Conservation (phyloP, 352 stramenopile species). For the Phytophthora sp. region DNA sequence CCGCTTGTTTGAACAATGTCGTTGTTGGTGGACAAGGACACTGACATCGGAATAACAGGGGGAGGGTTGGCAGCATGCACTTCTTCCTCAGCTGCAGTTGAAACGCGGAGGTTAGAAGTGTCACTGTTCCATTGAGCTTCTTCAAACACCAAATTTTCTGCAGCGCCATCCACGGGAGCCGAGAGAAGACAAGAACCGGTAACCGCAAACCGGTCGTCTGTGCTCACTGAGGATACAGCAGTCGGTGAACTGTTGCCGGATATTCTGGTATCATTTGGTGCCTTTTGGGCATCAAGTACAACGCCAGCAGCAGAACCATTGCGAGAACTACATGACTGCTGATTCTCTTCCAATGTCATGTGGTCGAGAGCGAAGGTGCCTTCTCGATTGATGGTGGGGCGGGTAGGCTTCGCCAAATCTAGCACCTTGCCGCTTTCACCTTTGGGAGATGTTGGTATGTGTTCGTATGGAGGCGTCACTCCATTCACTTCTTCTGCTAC, state of each 20-base stretch:
- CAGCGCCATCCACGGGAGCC: conserved; percentile 7
- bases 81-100: conserved; percentile 2
- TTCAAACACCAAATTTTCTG: conserved; percentile 23
- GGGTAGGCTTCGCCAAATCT: conserved; percentile 4
- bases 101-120: not conserved
- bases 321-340: not conserved
- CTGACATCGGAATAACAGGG: conserved; percentile 20
- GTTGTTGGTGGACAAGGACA: conserved; percentile 5
- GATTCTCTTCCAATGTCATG: conserved; percentile 13
- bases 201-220: conserved; percentile 20
- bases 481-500: not conserved
- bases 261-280: conserved; percentile 3
- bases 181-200: conserved; percentile 20
- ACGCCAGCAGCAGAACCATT: not conserved
- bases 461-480: conserved; percentile 17
- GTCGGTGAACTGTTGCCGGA: conserved; percentile 11
- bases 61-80: not conserved
- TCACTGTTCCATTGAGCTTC: conserved; percentile 12
- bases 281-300: conserved; percentile 9
- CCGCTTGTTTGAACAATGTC: conserved; percentile 28
- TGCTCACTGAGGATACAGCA: conserved; percentile 6
- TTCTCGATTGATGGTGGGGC: conserved; percentile 19
- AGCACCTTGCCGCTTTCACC: not conserved
- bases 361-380: conserved; percentile 22
- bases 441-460: conserved; percentile 25